Conservation (phyloP, 2,329 filamentous ascomycete genomes). For the Ramularia endophylla region DNA sequence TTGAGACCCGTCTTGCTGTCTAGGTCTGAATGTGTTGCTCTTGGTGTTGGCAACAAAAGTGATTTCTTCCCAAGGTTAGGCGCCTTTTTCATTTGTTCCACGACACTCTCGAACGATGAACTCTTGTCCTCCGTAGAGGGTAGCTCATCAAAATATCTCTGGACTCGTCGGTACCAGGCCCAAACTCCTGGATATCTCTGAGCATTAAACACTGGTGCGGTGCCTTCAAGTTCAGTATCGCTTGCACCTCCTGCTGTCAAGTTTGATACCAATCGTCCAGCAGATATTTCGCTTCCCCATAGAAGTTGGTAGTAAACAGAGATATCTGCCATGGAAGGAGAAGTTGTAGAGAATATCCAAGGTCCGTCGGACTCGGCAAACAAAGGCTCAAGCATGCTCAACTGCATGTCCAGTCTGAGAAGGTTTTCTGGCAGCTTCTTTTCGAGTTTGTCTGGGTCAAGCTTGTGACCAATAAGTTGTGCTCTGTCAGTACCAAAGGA, state of each 20-base stretch:
- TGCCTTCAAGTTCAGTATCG: slow-evolving; percentile 23
- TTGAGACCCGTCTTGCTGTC: slow-evolving; percentile 28
- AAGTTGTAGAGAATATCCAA: slow-evolving; percentile 33
- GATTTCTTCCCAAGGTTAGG: slow-evolving; percentile 19
- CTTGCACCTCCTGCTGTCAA: slow-evolving; percentile 31
- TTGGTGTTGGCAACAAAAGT: slow-evolving; percentile 29
- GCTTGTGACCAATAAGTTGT: slow-evolving; percentile 35
- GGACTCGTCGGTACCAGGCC: slow-evolving; percentile 33
- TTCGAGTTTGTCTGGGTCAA: slow-evolving; percentile 34
- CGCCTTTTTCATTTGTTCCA: slow-evolving; percentile 24
- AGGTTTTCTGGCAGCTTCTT: slow-evolving; percentile 36
- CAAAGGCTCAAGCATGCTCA: slow-evolving; percentile 34
- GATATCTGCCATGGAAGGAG: slow-evolving; percentile 34
- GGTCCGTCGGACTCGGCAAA: slow-evolving; percentile 23
- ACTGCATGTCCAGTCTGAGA: slow-evolving; percentile 33
- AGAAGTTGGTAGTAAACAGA: slow-evolving; percentile 35
- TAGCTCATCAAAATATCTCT: slow-evolving; percentile 29
- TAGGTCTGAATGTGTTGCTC: slow-evolving; percentile 21
- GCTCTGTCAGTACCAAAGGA: slow-evolving; percentile 35
- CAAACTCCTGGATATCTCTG: slow-evolving; percentile 33
- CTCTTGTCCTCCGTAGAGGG: slow-evolving; percentile 19
- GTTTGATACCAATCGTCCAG: slow-evolving; percentile 31
- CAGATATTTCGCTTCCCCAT: slow-evolving; percentile 36
- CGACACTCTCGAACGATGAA: slow-evolving; percentile 18
- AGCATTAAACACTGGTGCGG: slow-evolving; percentile 31